Evolutionary conservation across 2,329 filamentous ascomycete species (phyloP), one percentile per base, ranked within the genome.

Genomic region (Coniochaeta sp.): DNA sequence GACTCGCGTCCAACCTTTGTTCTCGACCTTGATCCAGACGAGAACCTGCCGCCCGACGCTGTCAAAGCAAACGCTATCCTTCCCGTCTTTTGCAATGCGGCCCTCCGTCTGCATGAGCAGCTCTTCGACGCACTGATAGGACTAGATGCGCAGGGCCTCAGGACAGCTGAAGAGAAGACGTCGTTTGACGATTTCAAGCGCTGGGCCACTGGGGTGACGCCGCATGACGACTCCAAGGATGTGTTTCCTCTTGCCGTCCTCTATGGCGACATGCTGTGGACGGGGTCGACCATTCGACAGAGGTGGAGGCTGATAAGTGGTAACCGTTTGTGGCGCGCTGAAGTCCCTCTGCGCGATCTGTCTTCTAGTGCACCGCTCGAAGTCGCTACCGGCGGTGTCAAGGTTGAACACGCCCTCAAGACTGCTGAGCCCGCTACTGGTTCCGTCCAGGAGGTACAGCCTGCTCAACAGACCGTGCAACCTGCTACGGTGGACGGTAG

Each of bases 191-290:
- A 73, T 0, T 80, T 79, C 62, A 72, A 65, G 55, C 62, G 58
- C 1, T 80, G 77, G 77, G 73, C 73, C 0, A 75, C 74, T 0
- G 70, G 75, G 0, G 68, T 75, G 17, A 79, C 74, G 4, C 70
- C 68, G 5, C 75, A 76, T 59, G 75, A 79, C 55, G 75, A 77
- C 58, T 76, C 75, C 2, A 72, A 72, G 61, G 77, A 80, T 59
- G 71, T 79, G 4, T 79, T 75, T 47, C 77, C 77, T 0, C 69
- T 76, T 0, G 75, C 74, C 8, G 72, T 76, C 52, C 56, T 75
- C 4, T 75, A 68, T 60, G 63, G 63, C 8, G 66, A 69, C 55
- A 61, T 74, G 58, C 66, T 75, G 7, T 75, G 69, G 75, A 77
- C 71, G 6, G 74, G 66, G 7, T 75, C 68, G 7, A 77, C 71